Conservation (phyloP, 345 rosid genomes). For the Limnanthes douglasii region DNA sequence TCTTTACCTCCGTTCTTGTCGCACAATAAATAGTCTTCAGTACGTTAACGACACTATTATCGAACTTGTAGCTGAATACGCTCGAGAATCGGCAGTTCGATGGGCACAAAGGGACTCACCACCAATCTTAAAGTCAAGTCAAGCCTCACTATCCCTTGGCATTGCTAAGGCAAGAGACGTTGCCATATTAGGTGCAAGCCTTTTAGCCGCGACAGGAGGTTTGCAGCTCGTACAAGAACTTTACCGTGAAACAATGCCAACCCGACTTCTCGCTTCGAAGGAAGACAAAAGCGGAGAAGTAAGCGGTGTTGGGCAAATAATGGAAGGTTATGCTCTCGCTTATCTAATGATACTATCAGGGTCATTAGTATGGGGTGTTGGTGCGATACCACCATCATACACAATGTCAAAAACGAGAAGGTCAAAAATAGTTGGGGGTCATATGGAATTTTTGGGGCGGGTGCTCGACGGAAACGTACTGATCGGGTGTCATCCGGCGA, state of each 20-base stretch:
- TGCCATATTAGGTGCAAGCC: constrained; percentile 45
- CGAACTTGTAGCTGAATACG: constrained; percentile 31
- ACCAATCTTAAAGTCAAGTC: constrained; percentile 26
- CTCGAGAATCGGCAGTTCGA: constrained; percentile 21
- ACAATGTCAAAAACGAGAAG: constrained; percentile 16
- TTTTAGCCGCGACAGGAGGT: constrained; percentile 34
- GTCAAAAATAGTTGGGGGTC: constrained; percentile 14
- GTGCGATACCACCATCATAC: constrained; percentile 13
- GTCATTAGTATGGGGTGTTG: constrained; percentile 24
- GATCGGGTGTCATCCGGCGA: constrained; percentile 34
- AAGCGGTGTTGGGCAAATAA: constrained; percentile 15
- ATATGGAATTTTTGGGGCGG: constrained; percentile 36
- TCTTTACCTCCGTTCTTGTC: constrained; percentile 41
- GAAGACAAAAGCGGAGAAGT: constrained; percentile 15
- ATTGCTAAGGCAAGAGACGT: constrained; percentile 33
- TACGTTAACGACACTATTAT: constrained; percentile 24
- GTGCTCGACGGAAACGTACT: constrained; percentile 32
- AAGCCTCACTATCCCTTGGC: constrained; percentile 26
- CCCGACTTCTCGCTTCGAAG: constrained; percentile 34
- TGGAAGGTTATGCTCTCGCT: constrained; percentile 52
- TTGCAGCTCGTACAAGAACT: constrained; percentile 26
- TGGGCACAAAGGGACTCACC: constrained; percentile 12
- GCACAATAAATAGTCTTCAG: constrained; percentile 23
- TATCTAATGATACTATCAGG: constrained; percentile 26
- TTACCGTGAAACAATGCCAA: constrained; percentile 32